Evolutionary conservation across 1,284 basidiomycete genomes (phyloP).

Genomic region (Xerocomus cyaneibrunnescens): DNA sequence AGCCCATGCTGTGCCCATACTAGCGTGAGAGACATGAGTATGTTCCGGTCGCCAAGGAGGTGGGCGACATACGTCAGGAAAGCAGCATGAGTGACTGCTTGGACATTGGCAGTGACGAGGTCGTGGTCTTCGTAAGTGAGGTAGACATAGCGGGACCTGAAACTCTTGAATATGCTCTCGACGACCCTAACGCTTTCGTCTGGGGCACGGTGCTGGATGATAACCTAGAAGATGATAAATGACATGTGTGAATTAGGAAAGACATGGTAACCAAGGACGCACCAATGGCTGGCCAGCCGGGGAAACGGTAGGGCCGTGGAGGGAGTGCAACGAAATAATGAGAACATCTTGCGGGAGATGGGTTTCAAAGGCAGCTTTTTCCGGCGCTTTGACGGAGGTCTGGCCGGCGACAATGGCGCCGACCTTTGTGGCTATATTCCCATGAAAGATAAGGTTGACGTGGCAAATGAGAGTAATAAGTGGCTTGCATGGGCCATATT

Average conservation of each 20-base stretch:
- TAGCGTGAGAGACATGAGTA: conserved; percentile 34
- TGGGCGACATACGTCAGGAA: conserved; percentile 74
- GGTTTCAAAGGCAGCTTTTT: conserved; percentile 87
- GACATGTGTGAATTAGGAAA: background rate
- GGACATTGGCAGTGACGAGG: conserved; percentile 94
- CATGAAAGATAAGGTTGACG: background rate
- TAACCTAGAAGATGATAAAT: conserved; percentile 52
- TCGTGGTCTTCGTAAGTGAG: conserved; percentile 97
- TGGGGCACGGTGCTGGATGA: conserved; percentile 87
- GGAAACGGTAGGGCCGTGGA: conserved; percentile 92
- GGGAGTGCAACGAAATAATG: conserved; percentile 92
- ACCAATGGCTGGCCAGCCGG: conserved; percentile 93
- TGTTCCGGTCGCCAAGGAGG: background rate
- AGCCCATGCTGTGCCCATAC: conserved; percentile 98
- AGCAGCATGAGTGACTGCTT: conserved; percentile 97
- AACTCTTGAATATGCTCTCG: conserved; percentile 81
- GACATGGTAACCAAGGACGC: conserved; percentile 26
- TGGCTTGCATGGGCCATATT: conserved; percentile 88
- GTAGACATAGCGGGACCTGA: conserved; percentile 88
- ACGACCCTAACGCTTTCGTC: conserved; percentile 76
- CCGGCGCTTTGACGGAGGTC: conserved; percentile 96
- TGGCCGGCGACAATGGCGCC: conserved; percentile 93
- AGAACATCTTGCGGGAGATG: conserved; percentile 84
- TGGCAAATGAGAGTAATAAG: background rate
- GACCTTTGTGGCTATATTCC: conserved; percentile 77